Base-by-base conservation (phyloP, 352 stramenopile genomes). In the Pythium monospermum region DNA sequence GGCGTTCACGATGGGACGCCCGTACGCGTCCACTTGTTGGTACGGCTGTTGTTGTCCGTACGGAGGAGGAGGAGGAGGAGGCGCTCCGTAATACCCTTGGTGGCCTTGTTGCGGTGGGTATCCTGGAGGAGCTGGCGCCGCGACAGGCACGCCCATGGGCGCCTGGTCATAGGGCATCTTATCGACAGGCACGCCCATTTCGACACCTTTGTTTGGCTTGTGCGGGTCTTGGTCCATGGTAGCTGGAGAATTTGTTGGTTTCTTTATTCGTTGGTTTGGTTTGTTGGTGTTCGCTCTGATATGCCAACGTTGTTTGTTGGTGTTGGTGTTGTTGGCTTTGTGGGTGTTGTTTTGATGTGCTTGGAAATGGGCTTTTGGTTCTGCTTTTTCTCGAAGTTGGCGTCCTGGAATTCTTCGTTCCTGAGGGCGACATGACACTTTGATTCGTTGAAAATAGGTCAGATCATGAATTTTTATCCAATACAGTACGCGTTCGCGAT, bases 1-100 rank as follows among this genome's bases (percentile, higher is more conserved):
- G 6, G 71, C 74, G 2, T 65, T 54, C 23, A 82, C 68, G 40
- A 84, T 60, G 4, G 73, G 73, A 23, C 73, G 71, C 5, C 70
- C 73, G 45, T 77, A 79, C 2, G 57, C 57, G 33, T 84, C 73
- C 16, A 84, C 70, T 38, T 62, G 59, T 22, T 66, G 39, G 2
- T 55, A 50, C 3, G 23, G 18, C 16, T 32, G 35, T 28, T 31
- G 31, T 40, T 25, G 38, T 23, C 39, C 26, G 16, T 55, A 56
- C 21, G 7, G 23, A 13, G 30, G 33, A 33, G 36, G 15, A 23
- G 26, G 26, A 21, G 18, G 36, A 46, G 37, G 33, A 3, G 52
- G 19, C 28, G 37, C 32, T 32, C 28, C 37, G 38, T 55, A 49
- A 32, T 61, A 61, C 12, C 27, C 36, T 30, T 42, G 46, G 18